Evolutionary conservation across 805 yeast genomes (phyloP).

Genomic region (Candida easanensis): DNA sequence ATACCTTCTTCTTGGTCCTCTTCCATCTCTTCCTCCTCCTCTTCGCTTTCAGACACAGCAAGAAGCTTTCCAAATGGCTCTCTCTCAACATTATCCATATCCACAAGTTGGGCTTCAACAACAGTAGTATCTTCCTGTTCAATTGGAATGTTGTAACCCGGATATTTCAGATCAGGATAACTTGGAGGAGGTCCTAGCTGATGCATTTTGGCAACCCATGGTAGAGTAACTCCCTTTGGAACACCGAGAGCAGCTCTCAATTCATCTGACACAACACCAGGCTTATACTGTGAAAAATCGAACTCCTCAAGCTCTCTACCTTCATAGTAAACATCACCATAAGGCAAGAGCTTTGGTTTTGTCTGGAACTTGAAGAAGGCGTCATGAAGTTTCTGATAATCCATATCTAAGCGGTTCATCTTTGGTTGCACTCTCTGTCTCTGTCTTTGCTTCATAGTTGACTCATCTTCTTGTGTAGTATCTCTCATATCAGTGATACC

Average conservation of each 20-base stretch:
- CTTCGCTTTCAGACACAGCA: slow-evolving; percentile 24
- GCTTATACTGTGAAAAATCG: slow-evolving; percentile 43
- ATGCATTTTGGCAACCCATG: slow-evolving; percentile 76
- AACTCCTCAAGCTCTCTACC: slow-evolving; percentile 59
- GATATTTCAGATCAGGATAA: slow-evolving; percentile 63
- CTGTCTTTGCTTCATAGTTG: slow-evolving; percentile 62
- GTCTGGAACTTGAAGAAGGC: slow-evolving; percentile 84
- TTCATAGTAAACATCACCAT: slow-evolving; percentile 80
- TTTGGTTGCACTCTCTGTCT: slow-evolving; percentile 88
- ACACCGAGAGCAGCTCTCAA: slow-evolving; percentile 71
- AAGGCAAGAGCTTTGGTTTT: slow-evolving; percentile 62
- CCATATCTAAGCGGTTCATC: slow-evolving; percentile 81
- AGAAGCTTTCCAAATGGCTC: slow-evolving; percentile 33
- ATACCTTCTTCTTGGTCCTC: slow-evolving; percentile 21
- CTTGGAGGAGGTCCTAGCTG: slow-evolving; percentile 81
- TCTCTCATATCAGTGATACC: slow-evolving; percentile 87
- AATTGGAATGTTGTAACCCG: slow-evolving; percentile 45
- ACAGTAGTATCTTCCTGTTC: slow-evolving; percentile 29
- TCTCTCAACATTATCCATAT: slow-evolving; percentile 12
- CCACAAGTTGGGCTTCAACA: slow-evolving; percentile 20
- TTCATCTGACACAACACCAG: slow-evolving; percentile 65
- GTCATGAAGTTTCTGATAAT: slow-evolving; percentile 74
- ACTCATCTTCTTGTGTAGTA: slow-evolving; percentile 48
- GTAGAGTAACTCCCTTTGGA: slow-evolving; percentile 47
- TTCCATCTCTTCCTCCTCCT: slow-evolving; percentile 24